Base-by-base conservation (phyloP, 768 basidiomycete species). In the Russula brevipes region DNA sequence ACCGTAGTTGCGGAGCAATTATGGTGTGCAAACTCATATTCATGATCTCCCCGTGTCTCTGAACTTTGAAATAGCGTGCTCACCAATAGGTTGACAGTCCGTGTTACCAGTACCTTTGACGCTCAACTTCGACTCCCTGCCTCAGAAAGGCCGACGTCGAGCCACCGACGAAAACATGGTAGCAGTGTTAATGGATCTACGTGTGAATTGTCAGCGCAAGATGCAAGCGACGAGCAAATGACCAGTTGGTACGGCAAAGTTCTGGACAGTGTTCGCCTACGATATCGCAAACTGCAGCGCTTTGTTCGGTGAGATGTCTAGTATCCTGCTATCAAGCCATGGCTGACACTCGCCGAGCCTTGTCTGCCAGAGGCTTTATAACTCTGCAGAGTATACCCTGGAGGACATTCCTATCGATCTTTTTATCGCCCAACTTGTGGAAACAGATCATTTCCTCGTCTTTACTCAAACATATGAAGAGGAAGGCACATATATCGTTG, bases 71-170 rank as follows among this genome's bases (percentile, higher is more conserved):
- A 36, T 54, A 98, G 96, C 71, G 89, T 91, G 10, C 77, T 98
- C 53, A 95, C 94, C 0, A 94, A 98, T 73, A 91, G 90, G 71
- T 79, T 98, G 42, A 90, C 96, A 82, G 86, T 91, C 58, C 87
- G 96, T 44, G 91, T 97, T 49, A 91, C 89, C 54, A 91, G 91
- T 72, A 94, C 91, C 73, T 98, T 98, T 72, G 94, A 98, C 65
- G 90, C 89, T 1, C 97, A 98, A 79, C 87, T 98, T 38, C 86
- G 87, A 30, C 83, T 89, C 11, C 88, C 89, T 14, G 76, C 79
- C 2, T 78, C 78, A n/a, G 72, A 57, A 60, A 60, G 70, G 67
- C 61, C 61, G n/a, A 65, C 19, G 33, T 65, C 55, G 4, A 63
- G 64, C 24, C 61, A 64, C 7, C 54, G 59, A 35, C 58, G 59